phyloP scores from a whole-genome alignment of 495 filamentous ascomycete species.

The Aspergillus mulundensis region DNA sequence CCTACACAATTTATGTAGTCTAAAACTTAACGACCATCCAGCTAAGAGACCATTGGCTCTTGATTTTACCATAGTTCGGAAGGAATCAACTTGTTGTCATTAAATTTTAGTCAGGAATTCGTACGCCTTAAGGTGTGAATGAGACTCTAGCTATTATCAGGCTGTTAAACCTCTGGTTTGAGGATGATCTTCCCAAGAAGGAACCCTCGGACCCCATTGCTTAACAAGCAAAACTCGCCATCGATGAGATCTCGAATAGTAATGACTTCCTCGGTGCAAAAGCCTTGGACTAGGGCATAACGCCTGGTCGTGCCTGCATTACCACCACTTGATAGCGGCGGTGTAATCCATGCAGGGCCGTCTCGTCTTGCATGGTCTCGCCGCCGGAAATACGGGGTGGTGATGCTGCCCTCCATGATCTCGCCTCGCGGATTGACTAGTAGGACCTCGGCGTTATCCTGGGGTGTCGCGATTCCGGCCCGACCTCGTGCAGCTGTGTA shows the following conservation, averaged over 20 bases:
- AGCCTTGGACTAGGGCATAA: constrained; percentile 65
- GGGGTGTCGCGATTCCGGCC: constrained; percentile 46
- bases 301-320: constrained; percentile 77
- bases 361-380: constrained; percentile 3
- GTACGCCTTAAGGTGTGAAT: too few species aligned
- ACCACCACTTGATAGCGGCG: constrained; percentile 58
- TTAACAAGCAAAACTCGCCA: constrained; percentile 78
- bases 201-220: constrained; percentile 82
- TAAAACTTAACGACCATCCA: too few species aligned
- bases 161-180: neutral
- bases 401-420: constrained; percentile 83
- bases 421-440: constrained; percentile 62
- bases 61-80: too few species aligned
- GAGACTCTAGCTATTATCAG: neutral
- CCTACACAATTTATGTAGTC: too few species aligned
- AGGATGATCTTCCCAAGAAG: constrained; percentile 39
- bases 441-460: constrained; percentile 64
- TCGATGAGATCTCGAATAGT: constrained; percentile 52
- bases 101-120: too few species aligned
- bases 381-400: constrained; percentile 75
- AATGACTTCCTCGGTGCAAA: constrained; percentile 61
- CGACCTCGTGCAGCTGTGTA: constrained; percentile 63
- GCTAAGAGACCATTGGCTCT: too few species aligned
- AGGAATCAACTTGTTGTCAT: too few species aligned
- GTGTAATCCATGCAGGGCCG: constrained; percentile 35